Evolutionary conservation across 2,329 filamentous ascomycete genomes (phyloP).

Genomic region (Hypoxylon sp.): DNA sequence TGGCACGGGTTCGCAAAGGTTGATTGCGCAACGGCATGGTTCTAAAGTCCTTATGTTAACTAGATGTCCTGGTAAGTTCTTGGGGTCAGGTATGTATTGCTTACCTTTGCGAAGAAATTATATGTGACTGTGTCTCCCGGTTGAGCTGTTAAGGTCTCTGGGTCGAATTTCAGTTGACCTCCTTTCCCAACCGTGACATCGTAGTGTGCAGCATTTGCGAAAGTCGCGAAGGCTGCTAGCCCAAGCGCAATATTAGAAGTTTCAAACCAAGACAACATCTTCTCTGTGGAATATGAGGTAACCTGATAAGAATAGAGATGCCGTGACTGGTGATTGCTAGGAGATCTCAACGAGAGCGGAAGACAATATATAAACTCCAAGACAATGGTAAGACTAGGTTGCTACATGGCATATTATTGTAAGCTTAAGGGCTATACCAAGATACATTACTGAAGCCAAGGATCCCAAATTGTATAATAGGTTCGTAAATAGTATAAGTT

Average conservation of each 20-base stretch:
- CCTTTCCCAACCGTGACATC: slow-evolving; percentile 59
- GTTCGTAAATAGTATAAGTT: slow-evolving; percentile 27
- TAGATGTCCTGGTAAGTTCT: neutral
- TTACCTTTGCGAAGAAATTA: slow-evolving; percentile 59
- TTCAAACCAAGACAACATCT: slow-evolving; percentile 44
- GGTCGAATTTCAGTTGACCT: slow-evolving; percentile 57
- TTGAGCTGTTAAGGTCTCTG: slow-evolving; percentile 55
- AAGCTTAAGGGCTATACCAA: neutral
- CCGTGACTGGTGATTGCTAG: neutral
- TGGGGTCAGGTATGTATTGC: slow-evolving; percentile 38
- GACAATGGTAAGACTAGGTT: slow-evolving; percentile 8
- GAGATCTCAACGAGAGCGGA: neutral
- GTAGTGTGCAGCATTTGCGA: slow-evolving; percentile 52
- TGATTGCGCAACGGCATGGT: slow-evolving; percentile 61
- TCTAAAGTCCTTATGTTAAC: slow-evolving; percentile 47
- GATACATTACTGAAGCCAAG: neutral
- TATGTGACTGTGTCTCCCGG: slow-evolving; percentile 60
- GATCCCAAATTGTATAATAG: slow-evolving; percentile 4
- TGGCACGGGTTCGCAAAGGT: slow-evolving; percentile 59
- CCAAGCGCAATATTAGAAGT: slow-evolving; percentile 47
- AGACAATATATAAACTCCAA: slow-evolving; percentile 15
- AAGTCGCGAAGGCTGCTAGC: slow-evolving; percentile 48
- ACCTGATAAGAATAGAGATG: slow-evolving; percentile 1
- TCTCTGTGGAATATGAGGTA: slow-evolving; percentile 25
- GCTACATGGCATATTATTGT: slow-evolving; percentile 1